A percentile compares a stretch with the other conserved stretches of the same genome.
phyloP scores from a whole-genome alignment of 495 filamentous ascomycete genomes.

The Bathelium albidoporum region DNA sequence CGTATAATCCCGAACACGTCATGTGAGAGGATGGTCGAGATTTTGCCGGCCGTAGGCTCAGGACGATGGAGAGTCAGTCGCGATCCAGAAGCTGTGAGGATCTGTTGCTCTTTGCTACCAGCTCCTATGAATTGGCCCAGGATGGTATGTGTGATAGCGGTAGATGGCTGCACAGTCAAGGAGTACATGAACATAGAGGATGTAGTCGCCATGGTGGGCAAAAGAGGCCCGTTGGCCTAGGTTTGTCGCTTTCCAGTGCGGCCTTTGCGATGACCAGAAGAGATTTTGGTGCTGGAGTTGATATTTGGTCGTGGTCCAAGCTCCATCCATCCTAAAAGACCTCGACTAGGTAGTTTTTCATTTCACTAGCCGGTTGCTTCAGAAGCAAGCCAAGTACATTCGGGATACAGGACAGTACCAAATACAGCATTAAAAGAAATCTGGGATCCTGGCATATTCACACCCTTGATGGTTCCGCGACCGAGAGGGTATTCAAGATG shows the following conservation, averaged over 20 bases:
- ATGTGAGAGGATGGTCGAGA: conserved; percentile 73
- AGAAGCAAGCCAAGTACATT: too few relatives aligned
- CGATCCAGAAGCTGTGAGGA: conserved; percentile 86
- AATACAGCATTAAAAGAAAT: too few relatives aligned
- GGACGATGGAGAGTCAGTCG: conserved; percentile 70
- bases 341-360: neutral
- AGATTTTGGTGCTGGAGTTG: neutral
- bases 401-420: too few relatives aligned
- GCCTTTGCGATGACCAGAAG: neutral
- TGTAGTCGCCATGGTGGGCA: conserved; percentile 80
- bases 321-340: neutral
- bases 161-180: conserved; percentile 83
- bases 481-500: too few relatives aligned
- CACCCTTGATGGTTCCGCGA: too few relatives aligned
- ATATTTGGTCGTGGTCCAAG: neutral
- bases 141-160: conserved; percentile 78
- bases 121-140: conserved; percentile 71
- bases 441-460: neutral
- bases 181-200: conserved; percentile 98
- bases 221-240: conserved; percentile 10
- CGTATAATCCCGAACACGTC: conserved; percentile 95
- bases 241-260: neutral
- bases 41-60: conserved; percentile 63
- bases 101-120: conserved; percentile 91
- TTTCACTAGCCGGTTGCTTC: too few relatives aligned